Evolutionary conservation across 2,329 filamentous ascomycete species (phyloP).

Genomic region (Mycosphaerella sp.): DNA sequence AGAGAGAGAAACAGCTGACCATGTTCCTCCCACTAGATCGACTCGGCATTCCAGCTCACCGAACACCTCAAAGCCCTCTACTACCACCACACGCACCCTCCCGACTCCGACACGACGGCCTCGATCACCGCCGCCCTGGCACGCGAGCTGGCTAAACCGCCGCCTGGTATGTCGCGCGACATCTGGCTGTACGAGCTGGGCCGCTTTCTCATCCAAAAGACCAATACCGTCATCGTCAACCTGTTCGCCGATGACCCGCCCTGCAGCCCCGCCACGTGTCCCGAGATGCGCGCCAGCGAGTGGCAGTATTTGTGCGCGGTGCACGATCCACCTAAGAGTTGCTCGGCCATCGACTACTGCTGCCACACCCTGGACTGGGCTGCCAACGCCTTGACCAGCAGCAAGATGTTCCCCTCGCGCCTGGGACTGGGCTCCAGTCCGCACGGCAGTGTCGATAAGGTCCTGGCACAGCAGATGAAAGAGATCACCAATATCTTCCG

Average conservation of each 20-base stretch:
- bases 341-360: conserved; percentile 98
- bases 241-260: conserved; percentile 88
- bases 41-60: conserved; percentile 94
- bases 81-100: conserved; percentile 67
- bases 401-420: conserved; percentile 90
- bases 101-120: conserved; percentile 66
- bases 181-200: conserved; percentile 98
- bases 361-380: conserved; percentile 99
- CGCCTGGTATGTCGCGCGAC: conserved; percentile 72
- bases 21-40: conserved; percentile 55
- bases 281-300: conserved; percentile 96
- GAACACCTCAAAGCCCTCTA: conserved; percentile 94
- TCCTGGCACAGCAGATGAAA: conserved; percentile 56
- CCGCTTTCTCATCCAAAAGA: conserved; percentile 89
- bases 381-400: conserved; percentile 85
- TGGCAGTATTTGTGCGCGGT: conserved; percentile 99
- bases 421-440: conserved; percentile 51
- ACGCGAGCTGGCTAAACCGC: conserved; percentile 68
- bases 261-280: conserved; percentile 82
- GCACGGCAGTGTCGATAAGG: conserved; percentile 30
- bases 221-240: conserved; percentile 84
- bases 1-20: no score
- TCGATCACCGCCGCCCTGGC: conserved; percentile 74
- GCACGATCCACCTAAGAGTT: conserved; percentile 92
- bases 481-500: conserved; percentile 94